Evolutionary conservation across 2,329 filamentous ascomycete genomes (phyloP).

Genomic region (Exserohilum rostratum): DNA sequence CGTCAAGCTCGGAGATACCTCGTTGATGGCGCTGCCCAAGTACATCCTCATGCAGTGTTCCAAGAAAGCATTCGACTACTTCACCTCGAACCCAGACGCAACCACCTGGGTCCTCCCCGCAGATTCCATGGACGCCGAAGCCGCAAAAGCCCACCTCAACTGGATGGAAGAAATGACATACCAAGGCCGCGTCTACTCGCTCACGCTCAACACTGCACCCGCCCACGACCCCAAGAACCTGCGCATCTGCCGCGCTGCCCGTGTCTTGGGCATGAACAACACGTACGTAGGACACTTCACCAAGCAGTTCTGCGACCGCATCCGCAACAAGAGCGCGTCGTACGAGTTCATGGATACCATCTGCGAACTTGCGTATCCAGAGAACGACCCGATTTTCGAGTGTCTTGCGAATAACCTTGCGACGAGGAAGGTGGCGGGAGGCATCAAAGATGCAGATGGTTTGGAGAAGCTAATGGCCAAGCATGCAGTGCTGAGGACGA

Average conservation of each 20-base stretch:
- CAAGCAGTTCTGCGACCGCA: constrained; percentile 32
- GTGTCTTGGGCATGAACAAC: constrained; percentile 34
- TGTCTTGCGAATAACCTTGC: constrained; percentile 37
- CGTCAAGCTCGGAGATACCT: constrained; percentile 24
- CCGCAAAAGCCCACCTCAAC: constrained; percentile 21
- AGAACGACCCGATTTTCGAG: constrained; percentile 37
- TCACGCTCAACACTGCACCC: constrained; percentile 23
- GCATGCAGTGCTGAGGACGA: constrained; percentile 9
- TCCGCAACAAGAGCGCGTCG: constrained; percentile 24
- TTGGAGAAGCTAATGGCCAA: constrained; percentile 13
- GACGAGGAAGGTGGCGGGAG: constrained; percentile 1
- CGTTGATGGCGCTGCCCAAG: constrained; percentile 26
- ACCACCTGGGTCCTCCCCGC: constrained; percentile 20
- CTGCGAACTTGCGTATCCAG: constrained; percentile 18
- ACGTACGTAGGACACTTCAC: constrained; percentile 43
- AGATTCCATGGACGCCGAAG: constrained; percentile 22
- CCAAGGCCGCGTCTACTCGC: constrained; percentile 29
- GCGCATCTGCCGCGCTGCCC: constrained; percentile 30
- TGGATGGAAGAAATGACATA: constrained; percentile 38
- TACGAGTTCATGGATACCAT: constrained; percentile 27
- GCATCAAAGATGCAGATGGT: neutral
- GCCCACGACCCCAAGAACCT: constrained; percentile 30
- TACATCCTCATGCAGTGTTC: constrained; percentile 40
- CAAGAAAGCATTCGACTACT: constrained; percentile 26
- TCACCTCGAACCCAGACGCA: constrained; percentile 20